Percentiles rank a stretch among this genome's conserved stretches.
These are phyloP conservation scores for Penicillium pancosmium DNA, from an alignment of 495 filamentous ascomycete genomes.

Conservation along the genomic window DNA sequence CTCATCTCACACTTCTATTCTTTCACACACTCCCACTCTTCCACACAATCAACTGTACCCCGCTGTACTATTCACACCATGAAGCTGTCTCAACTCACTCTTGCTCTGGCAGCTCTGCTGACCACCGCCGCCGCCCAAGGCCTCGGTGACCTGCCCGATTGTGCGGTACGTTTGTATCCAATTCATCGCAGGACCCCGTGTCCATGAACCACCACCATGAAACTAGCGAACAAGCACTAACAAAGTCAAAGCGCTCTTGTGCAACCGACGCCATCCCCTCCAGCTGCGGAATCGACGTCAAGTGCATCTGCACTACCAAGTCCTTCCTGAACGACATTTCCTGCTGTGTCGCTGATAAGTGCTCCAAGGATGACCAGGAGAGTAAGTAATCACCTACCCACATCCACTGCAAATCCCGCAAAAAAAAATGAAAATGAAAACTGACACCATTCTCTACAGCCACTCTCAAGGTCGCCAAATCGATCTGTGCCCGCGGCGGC, in stretches of 20 bases:
- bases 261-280: constrained; percentile 48
- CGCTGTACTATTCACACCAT: constrained; percentile 24
- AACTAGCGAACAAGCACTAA: constrained; percentile 1
- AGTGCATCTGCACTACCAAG: constrained; percentile 68
- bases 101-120: constrained; percentile 36
- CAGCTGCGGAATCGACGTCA: constrained; percentile 59
- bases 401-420: not conserved
- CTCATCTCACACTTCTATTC: not conserved
- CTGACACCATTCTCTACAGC: constrained; percentile 27
- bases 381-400: constrained; percentile 41
- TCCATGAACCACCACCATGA: not conserved
- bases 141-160: constrained; percentile 49
- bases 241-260: constrained; percentile 48
- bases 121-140: constrained; percentile 43
- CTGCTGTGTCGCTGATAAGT: constrained; percentile 65
- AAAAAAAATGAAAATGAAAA: too few relatives aligned
- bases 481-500: constrained; percentile 51
- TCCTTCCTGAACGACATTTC: constrained; percentile 63
- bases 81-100: constrained; percentile 37
- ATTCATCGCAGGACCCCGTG: too few relatives aligned
- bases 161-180: constrained; percentile 39
- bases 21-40: not conserved
- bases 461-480: constrained; percentile 51
- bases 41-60: not conserved
- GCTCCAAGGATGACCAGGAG: constrained; percentile 56